Evolutionary conservation across 495 filamentous ascomycete species (phyloP), one percentile per base, ranked within the genome.

Genomic region (Cairneyella variabilis): DNA sequence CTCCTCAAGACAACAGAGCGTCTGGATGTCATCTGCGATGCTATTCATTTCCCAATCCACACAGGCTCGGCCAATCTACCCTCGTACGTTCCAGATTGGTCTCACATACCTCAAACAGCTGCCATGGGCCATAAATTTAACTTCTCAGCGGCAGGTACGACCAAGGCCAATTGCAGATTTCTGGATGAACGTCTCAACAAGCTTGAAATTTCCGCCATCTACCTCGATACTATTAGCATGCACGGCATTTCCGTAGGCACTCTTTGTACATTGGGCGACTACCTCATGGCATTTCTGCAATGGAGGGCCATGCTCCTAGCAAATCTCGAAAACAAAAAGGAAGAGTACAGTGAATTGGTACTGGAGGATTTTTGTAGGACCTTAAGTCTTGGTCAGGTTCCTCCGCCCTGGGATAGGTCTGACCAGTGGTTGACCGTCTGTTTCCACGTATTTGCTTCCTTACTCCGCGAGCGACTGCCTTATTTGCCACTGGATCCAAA

Each of bases 1-100:
- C 21, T 66, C 14, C 16, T 68, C 12, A 28, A 26, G 14, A 61
- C 57, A 17, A 68, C 64, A 14, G 30, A 56, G 25, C 53, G 62
- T 3, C 36, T 68, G 3, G 83, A 88, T 54, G 79, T 82, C 1
- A 72, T 86, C 38, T 82, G 83, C 26, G 80, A 82, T 0, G 80
- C 73, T 1, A 70, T 86, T 47, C 83, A 84, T 58, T 85, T 83
- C 59, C 69, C 73, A 16, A 72, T 80, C 21, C 83, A 86, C 63
- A 79, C 82, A 56, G 76, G 73, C 27, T 70, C 73, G 10, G 23
- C 45, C 1, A 50, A 56, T 17, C 40, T 64, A 17, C 64, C 61
- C 11, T 49, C 46, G 3, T 70, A 60, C 58, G 59, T 64, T 2
- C 67, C 67, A 9, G 64, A 70, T 53, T 70, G 66, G 67, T 65